These are phyloP conservation scores for Cladosporium sp. DNA, from an alignment of 2,329 filamentous ascomycete genomes.

Conservation along the genomic window DNA sequence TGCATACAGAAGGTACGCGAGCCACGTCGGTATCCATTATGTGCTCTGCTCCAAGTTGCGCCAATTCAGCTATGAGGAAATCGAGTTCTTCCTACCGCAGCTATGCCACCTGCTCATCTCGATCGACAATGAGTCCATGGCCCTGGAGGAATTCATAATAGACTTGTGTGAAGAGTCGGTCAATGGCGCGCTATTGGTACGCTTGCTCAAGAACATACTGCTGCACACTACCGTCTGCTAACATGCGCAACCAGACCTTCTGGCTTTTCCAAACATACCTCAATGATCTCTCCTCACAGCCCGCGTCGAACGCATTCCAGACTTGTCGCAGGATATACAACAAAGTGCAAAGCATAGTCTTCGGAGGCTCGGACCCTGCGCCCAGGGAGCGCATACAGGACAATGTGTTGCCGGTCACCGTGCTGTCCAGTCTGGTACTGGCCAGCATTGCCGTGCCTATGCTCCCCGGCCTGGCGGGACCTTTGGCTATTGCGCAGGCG, in stretches of 20 bases:
- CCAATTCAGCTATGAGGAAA: conserved; percentile 86
- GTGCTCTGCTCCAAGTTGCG: conserved; percentile 85
- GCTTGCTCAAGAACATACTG: conserved; percentile 35
- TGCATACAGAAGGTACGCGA: conserved; percentile 72
- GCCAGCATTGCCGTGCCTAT: conserved; percentile 74
- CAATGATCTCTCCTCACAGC: conserved; percentile 73
- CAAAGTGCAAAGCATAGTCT: conserved; percentile 84
- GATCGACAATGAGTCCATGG: conserved; percentile 89
- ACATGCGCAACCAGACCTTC: conserved; percentile 63
- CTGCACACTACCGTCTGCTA: conserved; percentile 17
- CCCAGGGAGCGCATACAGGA: conserved; percentile 76
- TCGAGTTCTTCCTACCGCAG: conserved; percentile 86
- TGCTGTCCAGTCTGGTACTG: conserved; percentile 77
- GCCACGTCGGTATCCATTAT: conserved; percentile 88
- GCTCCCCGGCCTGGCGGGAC: conserved; percentile 75
- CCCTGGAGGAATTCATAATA: conserved; percentile 81
- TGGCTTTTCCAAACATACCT: conserved; percentile 90
- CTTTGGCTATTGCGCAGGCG: conserved; percentile 78
- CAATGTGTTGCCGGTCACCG: conserved; percentile 76
- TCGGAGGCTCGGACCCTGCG: conserved; percentile 69
- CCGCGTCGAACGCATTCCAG: conserved; percentile 74
- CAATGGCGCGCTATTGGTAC: conserved; percentile 76
- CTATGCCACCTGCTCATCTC: conserved; percentile 86
- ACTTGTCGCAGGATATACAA: conserved; percentile 84
- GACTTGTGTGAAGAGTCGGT: conserved; percentile 86